phyloP scores from a whole-genome alignment of 2,329 filamentous ascomycete species.

The Leptoxyphium fumago region DNA sequence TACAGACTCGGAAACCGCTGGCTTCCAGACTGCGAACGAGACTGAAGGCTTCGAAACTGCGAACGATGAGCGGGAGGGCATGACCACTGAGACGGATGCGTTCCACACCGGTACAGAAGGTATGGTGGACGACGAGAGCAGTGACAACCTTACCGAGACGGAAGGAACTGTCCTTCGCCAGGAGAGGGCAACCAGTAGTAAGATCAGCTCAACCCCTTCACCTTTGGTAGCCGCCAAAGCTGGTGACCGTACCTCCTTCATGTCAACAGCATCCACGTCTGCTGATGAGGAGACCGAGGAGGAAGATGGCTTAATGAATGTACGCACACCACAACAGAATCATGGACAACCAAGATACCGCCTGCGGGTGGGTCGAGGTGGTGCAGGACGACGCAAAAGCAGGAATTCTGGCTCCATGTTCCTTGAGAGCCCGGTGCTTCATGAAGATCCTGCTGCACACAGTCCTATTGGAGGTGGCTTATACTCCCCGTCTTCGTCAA shows the following conservation, averaged over 20 bases:
- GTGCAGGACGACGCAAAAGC: slow-evolving; percentile 11
- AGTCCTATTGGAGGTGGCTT: neutral
- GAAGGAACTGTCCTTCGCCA: slow-evolving; percentile 36
- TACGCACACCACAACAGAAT: slow-evolving; percentile 49
- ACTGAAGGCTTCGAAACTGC: slow-evolving; percentile 20
- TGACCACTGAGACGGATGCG: slow-evolving; percentile 58
- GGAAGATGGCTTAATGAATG: slow-evolving; percentile 20
- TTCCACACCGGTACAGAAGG: slow-evolving; percentile 87
- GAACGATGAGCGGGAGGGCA: slow-evolving; percentile 37
- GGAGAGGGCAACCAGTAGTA: slow-evolving; percentile 8
- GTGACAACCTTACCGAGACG: slow-evolving; percentile 74
- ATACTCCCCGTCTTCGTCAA: slow-evolving; percentile 33
- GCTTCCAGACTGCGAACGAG: slow-evolving; percentile 65
- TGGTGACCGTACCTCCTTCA: slow-evolving; percentile 52
- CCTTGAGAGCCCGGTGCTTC: neutral
- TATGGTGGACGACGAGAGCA: slow-evolving; percentile 45
- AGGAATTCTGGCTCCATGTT: slow-evolving; percentile 23
- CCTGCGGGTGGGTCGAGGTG: slow-evolving; percentile 52
- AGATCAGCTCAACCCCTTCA: slow-evolving; percentile 16
- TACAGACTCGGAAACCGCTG: slow-evolving; percentile 41
- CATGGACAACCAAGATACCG: slow-evolving; percentile 51
- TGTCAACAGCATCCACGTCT: slow-evolving; percentile 82
- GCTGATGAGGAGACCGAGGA: slow-evolving; percentile 57
- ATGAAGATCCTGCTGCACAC: neutral
- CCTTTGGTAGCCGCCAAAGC: slow-evolving; percentile 31